phyloP scores from a whole-genome alignment of 2,329 filamentous ascomycete genomes.

The Colletotrichum sp. region DNA sequence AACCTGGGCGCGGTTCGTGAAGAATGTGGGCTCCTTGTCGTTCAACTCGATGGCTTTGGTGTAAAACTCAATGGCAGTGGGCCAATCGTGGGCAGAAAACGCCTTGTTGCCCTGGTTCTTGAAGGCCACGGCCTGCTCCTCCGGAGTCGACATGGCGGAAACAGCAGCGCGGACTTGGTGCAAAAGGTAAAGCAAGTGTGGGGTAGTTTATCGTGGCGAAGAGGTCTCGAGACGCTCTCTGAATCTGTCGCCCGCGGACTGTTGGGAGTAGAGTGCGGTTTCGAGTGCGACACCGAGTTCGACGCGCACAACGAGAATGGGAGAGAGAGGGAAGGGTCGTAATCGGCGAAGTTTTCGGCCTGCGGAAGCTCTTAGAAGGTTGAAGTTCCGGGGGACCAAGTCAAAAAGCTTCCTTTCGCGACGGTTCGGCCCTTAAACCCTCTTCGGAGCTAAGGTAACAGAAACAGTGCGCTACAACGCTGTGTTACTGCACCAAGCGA shows the following conservation, averaged over 20 bases:
- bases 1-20: constrained; percentile 94
- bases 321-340: not conserved
- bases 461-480: constrained; percentile 2
- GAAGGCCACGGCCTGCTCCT: constrained; percentile 77
- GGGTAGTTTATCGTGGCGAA: constrained; percentile 7
- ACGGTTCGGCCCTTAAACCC: constrained; percentile 21
- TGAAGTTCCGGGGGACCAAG: constrained; percentile 11
- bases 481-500: not conserved
- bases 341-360: constrained; percentile 1
- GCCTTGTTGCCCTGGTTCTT: constrained; percentile 97
- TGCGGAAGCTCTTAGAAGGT: constrained; percentile 21
- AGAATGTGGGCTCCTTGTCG: constrained; percentile 86
- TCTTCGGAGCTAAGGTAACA: constrained; percentile 12
- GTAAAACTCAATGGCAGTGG: constrained; percentile 81
- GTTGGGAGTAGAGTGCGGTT: not conserved
- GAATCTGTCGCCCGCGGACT: not conserved
- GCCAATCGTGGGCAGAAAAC: constrained; percentile 88
- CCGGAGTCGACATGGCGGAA: constrained; percentile 43
- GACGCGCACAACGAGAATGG: not conserved
- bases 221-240: not conserved
- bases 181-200: not conserved
- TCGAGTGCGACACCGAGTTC: not conserved
- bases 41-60: constrained; percentile 86
- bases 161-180: not conserved
- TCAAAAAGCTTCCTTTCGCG: constrained; percentile 14